These are phyloP conservation scores for Claviceps sp. DNA, from an alignment of 2,329 filamentous ascomycete species.

Conservation along the genomic window DNA sequence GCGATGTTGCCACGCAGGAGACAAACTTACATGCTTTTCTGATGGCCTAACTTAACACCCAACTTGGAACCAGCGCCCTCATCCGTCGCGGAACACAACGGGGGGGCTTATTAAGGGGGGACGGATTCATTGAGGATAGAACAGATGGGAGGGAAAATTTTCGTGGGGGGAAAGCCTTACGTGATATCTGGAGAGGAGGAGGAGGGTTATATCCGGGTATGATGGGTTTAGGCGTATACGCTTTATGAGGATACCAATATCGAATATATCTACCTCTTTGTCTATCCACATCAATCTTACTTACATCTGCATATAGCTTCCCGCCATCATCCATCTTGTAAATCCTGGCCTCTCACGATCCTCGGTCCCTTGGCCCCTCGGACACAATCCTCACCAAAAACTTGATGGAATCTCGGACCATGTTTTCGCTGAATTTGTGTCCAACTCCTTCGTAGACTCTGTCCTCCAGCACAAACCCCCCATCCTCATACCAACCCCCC, in stretches of 20 bases:
- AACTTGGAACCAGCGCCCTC: not conserved
- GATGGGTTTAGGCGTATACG: too few species aligned
- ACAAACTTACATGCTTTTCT: not conserved
- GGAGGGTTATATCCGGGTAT: too few species aligned
- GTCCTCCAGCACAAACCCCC: constrained; percentile 47
- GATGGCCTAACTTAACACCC: not conserved
- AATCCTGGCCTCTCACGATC: not conserved
- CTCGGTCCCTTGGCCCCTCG: constrained; percentile 16
- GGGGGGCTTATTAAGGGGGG: too few species aligned
- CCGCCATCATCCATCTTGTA: too few species aligned
- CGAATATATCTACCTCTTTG: too few species aligned
- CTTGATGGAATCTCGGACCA: constrained; percentile 51
- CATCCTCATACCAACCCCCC: constrained; percentile 39
- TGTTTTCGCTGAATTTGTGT: constrained; percentile 53
- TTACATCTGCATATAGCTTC: too few species aligned
- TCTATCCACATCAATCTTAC: too few species aligned
- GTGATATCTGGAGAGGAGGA: too few species aligned
- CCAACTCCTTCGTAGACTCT: constrained; percentile 54
- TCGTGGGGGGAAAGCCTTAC: too few species aligned
- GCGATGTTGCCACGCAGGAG: not conserved
- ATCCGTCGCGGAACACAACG: not conserved
- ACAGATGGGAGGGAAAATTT: too few species aligned
- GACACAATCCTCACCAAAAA: constrained; percentile 44
- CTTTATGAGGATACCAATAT: too few species aligned
- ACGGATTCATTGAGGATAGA: too few species aligned